phyloP scores from a whole-genome alignment of 345 rosid genomes.

The Camelina sativa region DNA sequence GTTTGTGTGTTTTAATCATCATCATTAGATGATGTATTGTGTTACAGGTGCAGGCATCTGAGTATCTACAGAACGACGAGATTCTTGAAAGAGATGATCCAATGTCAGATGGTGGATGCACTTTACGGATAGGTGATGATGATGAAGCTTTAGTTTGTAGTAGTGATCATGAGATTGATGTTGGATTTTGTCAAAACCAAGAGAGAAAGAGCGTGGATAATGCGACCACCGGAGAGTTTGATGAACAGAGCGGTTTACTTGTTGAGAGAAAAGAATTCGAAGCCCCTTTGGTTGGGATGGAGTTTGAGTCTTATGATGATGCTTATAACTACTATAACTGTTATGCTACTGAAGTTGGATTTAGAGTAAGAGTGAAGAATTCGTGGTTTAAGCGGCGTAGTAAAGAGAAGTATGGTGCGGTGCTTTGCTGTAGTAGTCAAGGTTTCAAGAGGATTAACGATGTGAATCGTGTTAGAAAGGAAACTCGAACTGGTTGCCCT shows the following conservation, averaged over 20 bases:
- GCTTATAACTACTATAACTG: constrained; percentile 80
- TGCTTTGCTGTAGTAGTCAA: constrained; percentile 80
- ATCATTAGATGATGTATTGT: not conserved
- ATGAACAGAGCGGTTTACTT: constrained; percentile 43
- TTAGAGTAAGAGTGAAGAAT: constrained; percentile 77
- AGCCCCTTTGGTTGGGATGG: constrained; percentile 82
- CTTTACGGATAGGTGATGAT: constrained; percentile 25
- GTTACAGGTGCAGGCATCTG: constrained; percentile 37
- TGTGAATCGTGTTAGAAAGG: constrained; percentile 65
- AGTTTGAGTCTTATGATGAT: constrained; percentile 80
- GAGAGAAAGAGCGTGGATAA: constrained; percentile 39
- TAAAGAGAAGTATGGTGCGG: constrained; percentile 76
- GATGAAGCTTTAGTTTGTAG: constrained; percentile 45
- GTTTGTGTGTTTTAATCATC: not conserved
- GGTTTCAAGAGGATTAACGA: constrained; percentile 76
- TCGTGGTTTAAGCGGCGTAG: constrained; percentile 89
- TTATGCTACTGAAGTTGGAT: constrained; percentile 76
- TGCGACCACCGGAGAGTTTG: constrained; percentile 29
- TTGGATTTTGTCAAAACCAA: constrained; percentile 39
- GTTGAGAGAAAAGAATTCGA: constrained; percentile 62
- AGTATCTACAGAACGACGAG: constrained; percentile 49
- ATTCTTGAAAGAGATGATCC: constrained; percentile 43
- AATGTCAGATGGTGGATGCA: constrained; percentile 41
- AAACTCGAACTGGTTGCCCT: constrained; percentile 84
- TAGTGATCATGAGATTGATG: constrained; percentile 49